Base-by-base conservation (phyloP, 805 yeast genomes). In the Geotrichum ghanense region DNA sequence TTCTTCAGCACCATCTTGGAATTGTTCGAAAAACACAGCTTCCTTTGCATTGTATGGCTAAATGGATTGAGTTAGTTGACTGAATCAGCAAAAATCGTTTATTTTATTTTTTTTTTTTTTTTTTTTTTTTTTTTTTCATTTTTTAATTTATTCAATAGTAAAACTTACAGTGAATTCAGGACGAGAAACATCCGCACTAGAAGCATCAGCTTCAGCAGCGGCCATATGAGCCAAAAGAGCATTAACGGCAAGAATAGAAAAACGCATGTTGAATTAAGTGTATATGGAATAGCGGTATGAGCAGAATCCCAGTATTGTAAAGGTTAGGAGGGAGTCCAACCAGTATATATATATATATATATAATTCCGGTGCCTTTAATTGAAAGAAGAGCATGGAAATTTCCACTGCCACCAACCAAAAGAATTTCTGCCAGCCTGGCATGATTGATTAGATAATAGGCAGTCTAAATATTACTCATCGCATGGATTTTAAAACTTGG, bases 21-120 rank as follows among this genome's bases (percentile, higher is more conserved):
- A 84, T 55, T 81, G 83, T 61, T 84, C 92, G 54, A 79, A 79
- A 57, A 79, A 75, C 2, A 84, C 69, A 16, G 70, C 70, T 1
- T 59, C 44, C 3, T 65, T 49, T 9, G 77, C 56, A 22, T 22
- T 19, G 39, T 22, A 22, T 41, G 46, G n/a, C 37, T 31, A n/a
- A 12, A 31, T 12, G 5, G 10, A 19, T 31, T 31, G n/a, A n/a
- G n/a, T n/a, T n/a, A n/a, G n/a, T n/a, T n/a, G n/a, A n/a, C n/a
- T n/a, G n/a, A n/a, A n/a, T n/a, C n/a, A n/a, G n/a, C n/a, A n/a
- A n/a, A n/a, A n/a, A n/a, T n/a, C n/a, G n/a, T n/a, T n/a, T n/a
- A n/a, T n/a, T n/a, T n/a, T n/a, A n/a, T n/a, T n/a, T n/a, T n/a
- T n/a, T n/a, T n/a, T n/a, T n/a, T n/a, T n/a, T n/a, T n/a, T n/a